Percentiles rank a stretch among this genome's conserved stretches.
These are phyloP conservation scores for Fonsecaea monophora DNA, from an alignment of 2,329 filamentous ascomycete genomes.

Conservation along the genomic window DNA sequence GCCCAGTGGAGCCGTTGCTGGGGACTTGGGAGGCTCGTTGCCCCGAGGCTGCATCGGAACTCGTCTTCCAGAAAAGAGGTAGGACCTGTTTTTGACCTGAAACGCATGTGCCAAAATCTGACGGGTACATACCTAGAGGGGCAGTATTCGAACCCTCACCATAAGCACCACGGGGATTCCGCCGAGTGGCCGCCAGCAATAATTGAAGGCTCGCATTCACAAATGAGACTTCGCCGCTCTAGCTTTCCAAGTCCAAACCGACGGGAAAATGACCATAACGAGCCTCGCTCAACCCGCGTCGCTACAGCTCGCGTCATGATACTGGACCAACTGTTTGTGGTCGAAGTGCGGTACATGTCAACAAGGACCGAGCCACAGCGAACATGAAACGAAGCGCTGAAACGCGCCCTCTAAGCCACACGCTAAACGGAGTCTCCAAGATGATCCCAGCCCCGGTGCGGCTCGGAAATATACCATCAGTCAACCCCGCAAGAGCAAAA, in stretches of 20 bases:
- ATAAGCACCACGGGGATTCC: slow-evolving; percentile 11
- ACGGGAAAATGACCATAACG: background rate
- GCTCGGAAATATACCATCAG: slow-evolving; percentile 3
- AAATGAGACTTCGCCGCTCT: background rate
- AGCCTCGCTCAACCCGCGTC: background rate
- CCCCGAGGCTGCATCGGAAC: background rate
- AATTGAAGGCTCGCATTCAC: slow-evolving; percentile 3
- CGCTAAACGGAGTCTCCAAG: slow-evolving; percentile 20
- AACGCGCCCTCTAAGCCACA: slow-evolving; percentile 31
- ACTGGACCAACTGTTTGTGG: slow-evolving; percentile 6
- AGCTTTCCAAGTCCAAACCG: background rate
- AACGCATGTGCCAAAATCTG: slow-evolving; percentile 22
- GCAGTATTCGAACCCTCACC: background rate
- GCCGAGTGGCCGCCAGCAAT: slow-evolving; percentile 13
- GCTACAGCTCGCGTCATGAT: slow-evolving; percentile 5
- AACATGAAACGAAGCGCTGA: slow-evolving; percentile 25
- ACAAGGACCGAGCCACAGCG: slow-evolving; percentile 22
- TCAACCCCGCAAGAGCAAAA: background rate
- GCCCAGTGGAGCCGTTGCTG: background rate
- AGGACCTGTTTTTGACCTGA: slow-evolving; percentile 8
- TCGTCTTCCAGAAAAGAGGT: background rate
- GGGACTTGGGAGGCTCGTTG: background rate
- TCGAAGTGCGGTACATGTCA: background rate
- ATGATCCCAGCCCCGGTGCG: slow-evolving; percentile 19
- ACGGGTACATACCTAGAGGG: slow-evolving; percentile 1